Evolutionary conservation across 2,329 filamentous ascomycete genomes (phyloP).

Genomic region (Fusarium sp.): DNA sequence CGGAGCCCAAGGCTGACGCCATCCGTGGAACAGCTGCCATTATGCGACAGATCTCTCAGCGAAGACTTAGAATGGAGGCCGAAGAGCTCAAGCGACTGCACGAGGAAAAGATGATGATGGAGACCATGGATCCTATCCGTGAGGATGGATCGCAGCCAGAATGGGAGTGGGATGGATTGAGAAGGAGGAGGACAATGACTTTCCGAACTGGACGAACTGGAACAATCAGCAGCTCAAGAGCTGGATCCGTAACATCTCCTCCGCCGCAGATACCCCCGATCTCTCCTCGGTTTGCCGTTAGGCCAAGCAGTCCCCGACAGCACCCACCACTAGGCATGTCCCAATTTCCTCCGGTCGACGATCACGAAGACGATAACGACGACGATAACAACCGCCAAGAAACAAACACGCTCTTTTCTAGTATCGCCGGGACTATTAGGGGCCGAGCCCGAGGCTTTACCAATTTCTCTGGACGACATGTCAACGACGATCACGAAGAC

Average conservation of each 20-base stretch:
- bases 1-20: slow-evolving; percentile 94
- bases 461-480: slow-evolving; percentile 49
- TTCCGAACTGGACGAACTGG: slow-evolving; percentile 39
- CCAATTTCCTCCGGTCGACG: slow-evolving; percentile 73
- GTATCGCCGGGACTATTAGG: slow-evolving; percentile 66
- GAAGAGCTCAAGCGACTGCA: slow-evolving; percentile 82
- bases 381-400: slow-evolving; percentile 59
- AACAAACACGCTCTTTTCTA: slow-evolving; percentile 63
- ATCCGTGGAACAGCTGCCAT: slow-evolving; percentile 93
- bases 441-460: slow-evolving; percentile 50
- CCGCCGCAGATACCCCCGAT: slow-evolving; percentile 44
- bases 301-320: slow-evolving; percentile 44
- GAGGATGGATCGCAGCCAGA: slow-evolving; percentile 74
- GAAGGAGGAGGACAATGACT: slow-evolving; percentile 73
- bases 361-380: slow-evolving; percentile 66
- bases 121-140: slow-evolving; percentile 77
- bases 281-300: slow-evolving; percentile 41
- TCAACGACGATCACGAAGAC: slow-evolving; percentile 53
- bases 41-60: slow-evolving; percentile 81
- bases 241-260: slow-evolving; percentile 45
- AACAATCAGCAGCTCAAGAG: slow-evolving; percentile 48
- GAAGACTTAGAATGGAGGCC: slow-evolving; percentile 80
- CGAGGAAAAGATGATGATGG: slow-evolving; percentile 77
- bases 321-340: slow-evolving; percentile 79
- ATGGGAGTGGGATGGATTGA: slow-evolving; percentile 92